Conservation (phyloP, 2,329 filamentous ascomycete genomes). For the Xenoacremonium recifei region DNA sequence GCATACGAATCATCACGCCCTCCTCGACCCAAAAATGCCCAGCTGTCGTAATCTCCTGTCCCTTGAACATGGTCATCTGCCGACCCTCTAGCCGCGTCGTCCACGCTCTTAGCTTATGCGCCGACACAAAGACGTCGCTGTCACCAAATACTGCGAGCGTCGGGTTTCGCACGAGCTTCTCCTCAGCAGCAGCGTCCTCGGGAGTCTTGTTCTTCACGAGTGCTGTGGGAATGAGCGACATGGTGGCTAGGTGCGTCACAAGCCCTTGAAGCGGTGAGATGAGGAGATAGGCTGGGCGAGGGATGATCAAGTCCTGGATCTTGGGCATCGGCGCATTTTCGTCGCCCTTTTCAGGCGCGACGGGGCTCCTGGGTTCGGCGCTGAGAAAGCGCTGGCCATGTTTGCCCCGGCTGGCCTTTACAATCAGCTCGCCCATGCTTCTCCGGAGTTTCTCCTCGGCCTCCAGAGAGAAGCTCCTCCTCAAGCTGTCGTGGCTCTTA, state of each 20-base stretch:
- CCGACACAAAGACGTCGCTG: slow-evolving; percentile 70
- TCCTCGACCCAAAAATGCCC: slow-evolving; percentile 65
- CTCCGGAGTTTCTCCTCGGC: slow-evolving; percentile 47
- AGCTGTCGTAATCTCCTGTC: slow-evolving; percentile 48
- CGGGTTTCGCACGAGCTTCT: slow-evolving; percentile 55
- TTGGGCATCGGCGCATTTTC: slow-evolving; percentile 28
- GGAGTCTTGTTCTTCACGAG: slow-evolving; percentile 21
- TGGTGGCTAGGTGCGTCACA: slow-evolving; percentile 60
- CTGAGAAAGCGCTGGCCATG: slow-evolving; percentile 14
- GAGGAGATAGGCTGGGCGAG: slow-evolving; percentile 56
- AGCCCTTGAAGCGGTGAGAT: slow-evolving; percentile 66
- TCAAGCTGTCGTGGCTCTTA: slow-evolving; percentile 36
- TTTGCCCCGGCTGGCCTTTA: slow-evolving; percentile 32
- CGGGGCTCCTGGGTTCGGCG: not conserved
- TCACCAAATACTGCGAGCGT: slow-evolving; percentile 75
- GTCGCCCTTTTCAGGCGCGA: not conserved
- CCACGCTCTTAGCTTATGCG: slow-evolving; percentile 67
- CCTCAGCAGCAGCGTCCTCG: slow-evolving; percentile 39
- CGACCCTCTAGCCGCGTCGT: slow-evolving; percentile 46
- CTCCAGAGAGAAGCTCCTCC: slow-evolving; percentile 40
- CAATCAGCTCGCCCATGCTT: slow-evolving; percentile 47
- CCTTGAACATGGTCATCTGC: slow-evolving; percentile 44
- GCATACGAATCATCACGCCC: slow-evolving; percentile 39
- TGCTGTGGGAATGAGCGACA: slow-evolving; percentile 49
- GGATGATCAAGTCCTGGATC: slow-evolving; percentile 34